These are phyloP conservation scores for Fomitopsis pinicola DNA, from an alignment of 1,284 basidiomycete genomes.

Conservation along the genomic window DNA sequence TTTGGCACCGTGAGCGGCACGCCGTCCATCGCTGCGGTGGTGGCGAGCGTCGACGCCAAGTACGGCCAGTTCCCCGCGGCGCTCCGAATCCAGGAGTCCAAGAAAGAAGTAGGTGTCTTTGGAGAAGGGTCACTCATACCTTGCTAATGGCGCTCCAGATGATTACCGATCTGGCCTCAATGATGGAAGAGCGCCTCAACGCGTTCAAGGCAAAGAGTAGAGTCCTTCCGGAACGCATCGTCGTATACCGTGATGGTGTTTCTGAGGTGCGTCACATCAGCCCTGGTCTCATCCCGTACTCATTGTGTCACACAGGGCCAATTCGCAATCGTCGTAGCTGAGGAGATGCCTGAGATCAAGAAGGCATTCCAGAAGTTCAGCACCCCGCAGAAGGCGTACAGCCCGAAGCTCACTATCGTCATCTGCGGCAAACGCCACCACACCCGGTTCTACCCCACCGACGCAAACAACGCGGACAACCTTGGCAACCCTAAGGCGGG, in stretches of 20 bases:
- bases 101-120: constrained; percentile 56
- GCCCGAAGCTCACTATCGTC: constrained; percentile 69
- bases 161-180: constrained; percentile 61
- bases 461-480: constrained; percentile 43
- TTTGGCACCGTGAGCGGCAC: constrained; percentile 60
- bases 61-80: constrained; percentile 71
- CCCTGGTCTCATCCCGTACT: constrained; percentile 1
- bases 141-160: constrained; percentile 39
- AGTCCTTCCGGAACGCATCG: constrained; percentile 53
- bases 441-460: constrained; percentile 76
- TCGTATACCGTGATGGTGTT: constrained; percentile 78
- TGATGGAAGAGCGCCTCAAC: constrained; percentile 64
- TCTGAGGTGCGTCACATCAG: constrained; percentile 49
- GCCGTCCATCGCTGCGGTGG: constrained; percentile 78
- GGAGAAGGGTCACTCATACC: background rate
- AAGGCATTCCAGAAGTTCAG: constrained; percentile 54
- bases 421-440: constrained; percentile 83
- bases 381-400: constrained; percentile 43
- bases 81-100: constrained; percentile 66
- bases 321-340: constrained; percentile 58
- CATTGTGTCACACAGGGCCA: constrained; percentile 50
- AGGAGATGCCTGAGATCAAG: constrained; percentile 65
- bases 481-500: constrained; percentile 71
- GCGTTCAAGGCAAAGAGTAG: constrained; percentile 45
- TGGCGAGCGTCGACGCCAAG: constrained; percentile 60